These are phyloP conservation scores for Thalassiosira livingstoniorum DNA, from an alignment of 352 stramenopile genomes.

Conservation along the genomic window DNA sequence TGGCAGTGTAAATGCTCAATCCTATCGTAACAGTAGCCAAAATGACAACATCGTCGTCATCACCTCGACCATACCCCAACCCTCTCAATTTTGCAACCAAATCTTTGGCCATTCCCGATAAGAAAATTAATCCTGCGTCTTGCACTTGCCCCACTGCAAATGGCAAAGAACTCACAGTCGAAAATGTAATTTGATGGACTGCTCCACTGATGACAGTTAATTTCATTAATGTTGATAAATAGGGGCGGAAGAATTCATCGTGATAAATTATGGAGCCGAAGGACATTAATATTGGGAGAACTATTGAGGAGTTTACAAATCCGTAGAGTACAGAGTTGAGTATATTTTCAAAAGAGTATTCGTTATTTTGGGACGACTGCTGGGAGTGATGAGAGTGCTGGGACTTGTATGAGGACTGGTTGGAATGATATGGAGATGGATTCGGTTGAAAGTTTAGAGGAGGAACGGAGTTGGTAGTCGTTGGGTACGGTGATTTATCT, in stretches of 20 bases:
- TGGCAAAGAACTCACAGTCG: conserved; percentile 90
- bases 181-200: conserved; percentile 95
- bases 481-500: no score
- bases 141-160: conserved; percentile 99
- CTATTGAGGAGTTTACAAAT: conserved; percentile 89
- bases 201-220: conserved; percentile 95
- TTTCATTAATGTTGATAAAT: conserved; percentile 91
- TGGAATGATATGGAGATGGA: no score
- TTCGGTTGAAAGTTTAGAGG: no score
- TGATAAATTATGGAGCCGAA: conserved; percentile 96
- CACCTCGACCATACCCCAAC: conserved; percentile 40
- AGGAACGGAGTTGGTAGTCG: no score
- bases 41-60: conserved; percentile 78
- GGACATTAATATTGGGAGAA: conserved; percentile 87
- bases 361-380: no score
- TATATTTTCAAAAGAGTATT: no score
- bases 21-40: conserved; percentile 94
- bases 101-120: conserved; percentile 91
- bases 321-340: conserved; percentile 85
- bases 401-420: no score
- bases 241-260: conserved; percentile 91
- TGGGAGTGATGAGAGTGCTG: no score
- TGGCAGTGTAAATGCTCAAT: conserved; percentile 90
- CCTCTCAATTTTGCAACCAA: conserved; percentile 66
- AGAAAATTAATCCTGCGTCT: conserved; percentile 98